Evolutionary conservation across 345 rosid genomes (phyloP).

Genomic region (Trapa bicornis): DNA sequence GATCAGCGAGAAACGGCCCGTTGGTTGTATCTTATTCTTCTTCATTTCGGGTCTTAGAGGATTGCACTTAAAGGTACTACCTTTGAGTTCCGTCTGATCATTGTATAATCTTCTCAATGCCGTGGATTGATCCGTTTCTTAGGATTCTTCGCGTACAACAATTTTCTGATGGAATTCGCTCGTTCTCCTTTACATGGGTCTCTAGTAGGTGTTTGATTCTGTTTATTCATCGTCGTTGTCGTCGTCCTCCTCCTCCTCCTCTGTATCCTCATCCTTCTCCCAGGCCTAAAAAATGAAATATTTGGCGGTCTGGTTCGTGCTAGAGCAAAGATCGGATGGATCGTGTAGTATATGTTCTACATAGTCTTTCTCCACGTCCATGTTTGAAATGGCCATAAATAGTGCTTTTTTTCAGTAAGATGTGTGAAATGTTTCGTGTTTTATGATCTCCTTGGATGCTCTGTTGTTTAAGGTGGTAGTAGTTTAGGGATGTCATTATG

Average conservation of each 20-base stretch:
- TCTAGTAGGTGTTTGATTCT: background rate
- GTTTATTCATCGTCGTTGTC: background rate
- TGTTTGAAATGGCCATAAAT: too few relatives aligned
- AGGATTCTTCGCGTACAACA: background rate
- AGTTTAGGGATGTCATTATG: background rate
- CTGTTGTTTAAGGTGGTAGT: background rate
- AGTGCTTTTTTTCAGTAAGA: background rate
- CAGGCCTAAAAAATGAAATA: too few relatives aligned
- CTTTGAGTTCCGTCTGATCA: background rate
- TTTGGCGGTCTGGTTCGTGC: too few relatives aligned
- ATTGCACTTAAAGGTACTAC: background rate
- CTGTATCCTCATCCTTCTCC: too few relatives aligned
- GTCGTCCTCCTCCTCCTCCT: background rate
- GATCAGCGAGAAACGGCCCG: too few relatives aligned
- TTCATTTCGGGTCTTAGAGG: background rate
- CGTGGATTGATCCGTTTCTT: background rate
- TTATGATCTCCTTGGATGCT: background rate
- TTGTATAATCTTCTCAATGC: background rate
- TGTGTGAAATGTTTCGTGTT: background rate
- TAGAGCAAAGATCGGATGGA: too few relatives aligned
- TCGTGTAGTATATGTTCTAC: too few relatives aligned
- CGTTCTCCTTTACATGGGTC: background rate
- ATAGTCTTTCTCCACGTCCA: too few relatives aligned
- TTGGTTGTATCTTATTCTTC: background rate
- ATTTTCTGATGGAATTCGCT: background rate